Evolutionary conservation across 257 asterid species (phyloP).

Genomic region (Jacaranda copaia): DNA sequence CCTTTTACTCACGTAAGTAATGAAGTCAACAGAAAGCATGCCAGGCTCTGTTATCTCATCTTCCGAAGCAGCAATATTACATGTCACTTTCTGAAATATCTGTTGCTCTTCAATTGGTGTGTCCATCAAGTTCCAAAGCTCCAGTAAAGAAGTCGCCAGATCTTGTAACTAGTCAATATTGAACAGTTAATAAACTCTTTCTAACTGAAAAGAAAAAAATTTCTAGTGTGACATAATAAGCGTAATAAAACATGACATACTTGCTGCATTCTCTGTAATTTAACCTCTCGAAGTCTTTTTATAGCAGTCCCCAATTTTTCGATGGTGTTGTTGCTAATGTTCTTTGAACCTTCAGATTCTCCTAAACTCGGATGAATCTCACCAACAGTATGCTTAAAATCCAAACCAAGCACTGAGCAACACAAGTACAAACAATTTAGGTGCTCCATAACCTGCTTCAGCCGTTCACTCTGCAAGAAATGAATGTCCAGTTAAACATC

Average conservation of each 20-base stretch:
- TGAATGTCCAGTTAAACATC: slow-evolving; percentile 19
- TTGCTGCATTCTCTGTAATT: slow-evolving; percentile 86
- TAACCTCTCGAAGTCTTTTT: slow-evolving; percentile 68
- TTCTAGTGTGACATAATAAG: slow-evolving; percentile 1
- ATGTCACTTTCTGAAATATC: slow-evolving; percentile 80
- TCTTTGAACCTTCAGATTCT: slow-evolving; percentile 71
- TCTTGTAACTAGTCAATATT: slow-evolving; percentile 72
- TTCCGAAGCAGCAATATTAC: slow-evolving; percentile 89
- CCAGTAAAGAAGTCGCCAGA: slow-evolving; percentile 84
- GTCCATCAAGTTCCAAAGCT: slow-evolving; percentile 99
- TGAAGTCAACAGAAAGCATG: slow-evolving; percentile 77
- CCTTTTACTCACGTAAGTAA: slow-evolving; percentile 64
- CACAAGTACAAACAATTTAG: slow-evolving; percentile 70
- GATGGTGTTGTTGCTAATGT: slow-evolving; percentile 74
- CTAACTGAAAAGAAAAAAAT: slow-evolving; percentile 3
- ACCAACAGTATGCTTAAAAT: slow-evolving; percentile 68
- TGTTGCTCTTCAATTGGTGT: slow-evolving; percentile 93
- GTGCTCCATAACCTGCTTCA: slow-evolving; percentile 76
- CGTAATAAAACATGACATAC: slow-evolving; percentile 44
- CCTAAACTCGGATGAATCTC: slow-evolving; percentile 89
- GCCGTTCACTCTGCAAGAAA: slow-evolving; percentile 85
- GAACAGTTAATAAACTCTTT: slow-evolving; percentile 35
- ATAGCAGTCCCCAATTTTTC: slow-evolving; percentile 69
- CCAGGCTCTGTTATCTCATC: slow-evolving; percentile 84
- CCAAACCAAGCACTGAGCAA: slow-evolving; percentile 94